Conservation (phyloP, 2,329 filamentous ascomycete genomes). For the Stachybotrys chlorohalonatus region DNA sequence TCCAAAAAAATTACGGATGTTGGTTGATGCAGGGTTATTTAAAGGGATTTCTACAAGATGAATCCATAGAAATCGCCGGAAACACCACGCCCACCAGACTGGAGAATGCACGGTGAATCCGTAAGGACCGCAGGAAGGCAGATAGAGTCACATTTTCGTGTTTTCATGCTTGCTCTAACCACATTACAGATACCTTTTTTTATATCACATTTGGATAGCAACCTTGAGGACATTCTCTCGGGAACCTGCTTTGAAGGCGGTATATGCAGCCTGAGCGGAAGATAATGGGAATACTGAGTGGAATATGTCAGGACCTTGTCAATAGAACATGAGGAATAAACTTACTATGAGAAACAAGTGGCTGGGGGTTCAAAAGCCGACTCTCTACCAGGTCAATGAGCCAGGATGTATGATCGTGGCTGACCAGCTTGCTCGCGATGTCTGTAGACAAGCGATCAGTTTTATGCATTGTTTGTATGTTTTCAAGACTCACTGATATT, state of each 20-base stretch:
- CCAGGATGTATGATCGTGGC: constrained; percentile 1
- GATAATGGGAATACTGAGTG: background rate
- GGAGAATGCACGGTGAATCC: too few species aligned
- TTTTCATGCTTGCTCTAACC: too few species aligned
- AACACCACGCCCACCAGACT: too few species aligned
- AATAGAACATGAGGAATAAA: background rate
- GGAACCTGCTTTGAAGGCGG: constrained; percentile 1
- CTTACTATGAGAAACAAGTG: constrained; percentile 1
- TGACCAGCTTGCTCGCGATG: constrained; percentile 1
- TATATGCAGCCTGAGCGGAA: background rate
- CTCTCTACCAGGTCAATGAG: constrained; percentile 1
- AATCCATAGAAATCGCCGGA: too few species aligned
- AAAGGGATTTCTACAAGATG: too few species aligned
- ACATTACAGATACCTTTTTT: too few species aligned
- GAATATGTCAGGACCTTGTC: background rate
- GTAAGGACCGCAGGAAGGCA: too few species aligned
- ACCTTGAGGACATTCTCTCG: constrained; percentile 1
- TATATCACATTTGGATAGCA: background rate
- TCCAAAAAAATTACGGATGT: too few species aligned
- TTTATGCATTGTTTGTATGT: background rate
- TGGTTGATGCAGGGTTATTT: too few species aligned
- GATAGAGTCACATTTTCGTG: too few species aligned
- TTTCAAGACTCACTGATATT: constrained; percentile 34
- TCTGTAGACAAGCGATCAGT: background rate
- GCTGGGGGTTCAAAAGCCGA: background rate